Conservation (phyloP, 2,329 filamentous ascomycete species). For the Rhytidhysteron rufulum region DNA sequence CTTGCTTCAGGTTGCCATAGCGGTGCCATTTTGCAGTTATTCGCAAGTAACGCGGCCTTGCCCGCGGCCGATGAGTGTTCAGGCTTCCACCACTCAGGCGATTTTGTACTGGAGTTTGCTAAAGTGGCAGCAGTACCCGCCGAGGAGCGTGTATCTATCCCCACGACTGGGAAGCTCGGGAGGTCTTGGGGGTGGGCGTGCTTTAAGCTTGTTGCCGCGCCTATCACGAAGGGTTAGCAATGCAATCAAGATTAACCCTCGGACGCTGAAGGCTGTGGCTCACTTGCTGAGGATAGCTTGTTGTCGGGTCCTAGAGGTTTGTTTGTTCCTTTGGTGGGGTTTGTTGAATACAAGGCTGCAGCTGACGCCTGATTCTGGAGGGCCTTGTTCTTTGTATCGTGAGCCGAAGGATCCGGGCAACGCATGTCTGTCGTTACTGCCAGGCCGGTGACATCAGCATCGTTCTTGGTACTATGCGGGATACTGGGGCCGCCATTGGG, state of each 20-base stretch:
- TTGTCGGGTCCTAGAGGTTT: constrained; percentile 49
- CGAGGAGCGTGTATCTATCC: constrained; percentile 56
- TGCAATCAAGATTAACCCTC: constrained; percentile 6
- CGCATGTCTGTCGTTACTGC: constrained; percentile 12
- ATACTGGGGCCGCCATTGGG: constrained; percentile 18
- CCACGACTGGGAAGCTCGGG: constrained; percentile 68
- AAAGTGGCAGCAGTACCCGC: constrained; percentile 71
- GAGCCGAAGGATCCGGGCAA: constrained; percentile 44
- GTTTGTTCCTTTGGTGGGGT: constrained; percentile 25
- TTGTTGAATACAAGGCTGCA: constrained; percentile 56
- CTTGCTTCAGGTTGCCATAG: constrained; percentile 62
- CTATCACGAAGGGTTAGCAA: constrained; percentile 34
- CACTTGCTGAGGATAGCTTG: constrained; percentile 56
- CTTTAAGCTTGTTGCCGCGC: constrained; percentile 60
- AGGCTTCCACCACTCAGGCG: constrained; percentile 64
- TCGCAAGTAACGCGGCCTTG: constrained; percentile 56
- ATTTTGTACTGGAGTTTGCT: constrained; percentile 67
- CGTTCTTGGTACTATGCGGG: constrained; percentile 13
- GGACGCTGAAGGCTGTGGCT: constrained; percentile 17
- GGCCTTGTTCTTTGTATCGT: constrained; percentile 31
- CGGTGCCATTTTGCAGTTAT: constrained; percentile 59
- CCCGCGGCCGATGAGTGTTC: constrained; percentile 55
- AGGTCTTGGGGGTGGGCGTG: constrained; percentile 71
- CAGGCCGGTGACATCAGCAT: constrained; percentile 2
- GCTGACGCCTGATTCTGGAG: constrained; percentile 54